These are phyloP conservation scores for Domatiomyces globalis DNA, from an alignment of 2,329 filamentous ascomycete genomes.

Conservation along the genomic window DNA sequence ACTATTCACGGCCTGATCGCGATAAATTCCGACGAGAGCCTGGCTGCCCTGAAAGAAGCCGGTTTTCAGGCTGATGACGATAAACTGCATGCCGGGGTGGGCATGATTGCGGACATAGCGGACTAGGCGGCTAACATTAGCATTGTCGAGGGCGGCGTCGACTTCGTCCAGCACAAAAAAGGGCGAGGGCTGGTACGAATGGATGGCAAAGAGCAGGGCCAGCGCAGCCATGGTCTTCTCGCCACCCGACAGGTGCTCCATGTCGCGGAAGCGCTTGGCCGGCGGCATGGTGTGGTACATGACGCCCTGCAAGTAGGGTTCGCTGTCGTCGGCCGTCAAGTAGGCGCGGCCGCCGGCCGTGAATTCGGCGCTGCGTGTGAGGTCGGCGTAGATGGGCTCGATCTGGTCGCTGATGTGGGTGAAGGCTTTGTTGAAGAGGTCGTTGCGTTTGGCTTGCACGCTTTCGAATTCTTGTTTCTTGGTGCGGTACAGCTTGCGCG, in stretches of 20 bases:
- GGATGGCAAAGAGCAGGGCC: constrained; percentile 90
- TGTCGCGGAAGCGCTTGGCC: constrained; percentile 94
- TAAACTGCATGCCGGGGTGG: constrained; percentile 95
- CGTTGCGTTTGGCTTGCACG: constrained; percentile 67
- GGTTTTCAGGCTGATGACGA: constrained; percentile 92
- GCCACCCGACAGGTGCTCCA: constrained; percentile 93
- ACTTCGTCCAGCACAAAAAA: constrained; percentile 99
- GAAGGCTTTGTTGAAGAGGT: constrained; percentile 92
- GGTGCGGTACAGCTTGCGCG: constrained; percentile 56
- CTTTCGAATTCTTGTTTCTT: constrained; percentile 73
- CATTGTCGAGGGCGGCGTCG: constrained; percentile 93
- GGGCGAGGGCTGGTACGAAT: constrained; percentile 86
- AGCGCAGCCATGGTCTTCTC: constrained; percentile 98
- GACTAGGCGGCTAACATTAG: constrained; percentile 89
- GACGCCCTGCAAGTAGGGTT: constrained; percentile 87
- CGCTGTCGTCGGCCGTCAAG: constrained; percentile 88
- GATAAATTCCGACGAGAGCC: constrained; percentile 85
- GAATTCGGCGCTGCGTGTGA: constrained; percentile 81
- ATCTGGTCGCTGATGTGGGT: constrained; percentile 92
- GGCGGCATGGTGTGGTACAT: constrained; percentile 99
- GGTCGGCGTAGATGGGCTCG: constrained; percentile 81
- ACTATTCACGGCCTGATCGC: constrained; percentile 86
- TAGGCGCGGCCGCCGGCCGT: constrained; percentile 81
- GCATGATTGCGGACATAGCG: constrained; percentile 88
- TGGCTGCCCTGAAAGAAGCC: constrained; percentile 94